Conservation (phyloP, 2,329 filamentous ascomycete species). For the Talaromyces sp. region DNA sequence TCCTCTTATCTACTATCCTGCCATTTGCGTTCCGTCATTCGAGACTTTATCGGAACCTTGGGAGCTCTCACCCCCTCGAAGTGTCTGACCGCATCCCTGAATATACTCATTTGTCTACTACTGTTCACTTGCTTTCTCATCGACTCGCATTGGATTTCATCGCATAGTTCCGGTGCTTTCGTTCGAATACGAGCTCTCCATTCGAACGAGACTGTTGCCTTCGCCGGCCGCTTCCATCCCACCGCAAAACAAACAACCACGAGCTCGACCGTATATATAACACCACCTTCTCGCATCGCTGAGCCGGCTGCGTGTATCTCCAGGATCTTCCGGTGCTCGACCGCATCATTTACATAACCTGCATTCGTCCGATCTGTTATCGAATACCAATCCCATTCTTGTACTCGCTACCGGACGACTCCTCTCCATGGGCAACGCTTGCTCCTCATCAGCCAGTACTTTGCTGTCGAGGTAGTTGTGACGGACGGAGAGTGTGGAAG, state of each 20-base stretch:
- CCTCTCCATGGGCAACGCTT: slow-evolving; percentile 33
- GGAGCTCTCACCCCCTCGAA: slow-evolving; percentile 8
- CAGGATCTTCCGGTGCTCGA: not conserved
- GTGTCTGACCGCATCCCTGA: not conserved
- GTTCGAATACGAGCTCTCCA: not conserved
- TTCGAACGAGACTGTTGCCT: not conserved
- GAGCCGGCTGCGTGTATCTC: not conserved
- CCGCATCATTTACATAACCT: not conserved
- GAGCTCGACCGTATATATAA: slow-evolving; percentile 7
- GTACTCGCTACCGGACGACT: slow-evolving; percentile 2
- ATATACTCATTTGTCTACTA: not conserved
- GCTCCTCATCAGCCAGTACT: slow-evolving; percentile 24
- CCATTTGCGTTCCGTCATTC: slow-evolving; percentile 13
- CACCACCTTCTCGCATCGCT: not conserved
- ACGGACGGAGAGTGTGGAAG: slow-evolving; percentile 27
- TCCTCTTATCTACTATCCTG: slow-evolving; percentile 14
- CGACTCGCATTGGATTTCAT: not conserved
- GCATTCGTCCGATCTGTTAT: not conserved
- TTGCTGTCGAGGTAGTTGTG: slow-evolving; percentile 37
- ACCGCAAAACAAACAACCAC: not conserved
- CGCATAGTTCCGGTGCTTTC: not conserved
- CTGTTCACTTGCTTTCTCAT: not conserved
- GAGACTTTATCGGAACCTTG: slow-evolving; percentile 16
- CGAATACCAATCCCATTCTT: not conserved
- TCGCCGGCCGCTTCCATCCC: not conserved